phyloP scores from a whole-genome alignment of 2,329 filamentous ascomycete genomes.

The Pseudocercospora fuligena region DNA sequence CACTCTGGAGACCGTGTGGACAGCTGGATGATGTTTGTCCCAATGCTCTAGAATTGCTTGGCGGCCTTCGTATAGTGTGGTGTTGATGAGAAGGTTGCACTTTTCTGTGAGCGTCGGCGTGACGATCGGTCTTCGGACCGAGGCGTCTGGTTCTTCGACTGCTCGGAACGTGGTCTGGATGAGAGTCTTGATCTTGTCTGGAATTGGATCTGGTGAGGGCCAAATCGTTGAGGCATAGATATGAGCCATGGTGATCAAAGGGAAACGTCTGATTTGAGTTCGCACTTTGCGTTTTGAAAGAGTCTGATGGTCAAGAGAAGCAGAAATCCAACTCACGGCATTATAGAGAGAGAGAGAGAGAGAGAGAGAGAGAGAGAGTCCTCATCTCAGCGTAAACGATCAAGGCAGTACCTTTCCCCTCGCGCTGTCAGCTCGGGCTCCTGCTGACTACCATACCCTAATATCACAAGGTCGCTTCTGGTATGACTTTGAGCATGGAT shows the following conservation, averaged over 20 bases:
- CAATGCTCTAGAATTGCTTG: neutral
- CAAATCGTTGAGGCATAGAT: neutral
- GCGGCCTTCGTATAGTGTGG: neutral
- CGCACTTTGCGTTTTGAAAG: too few species aligned
- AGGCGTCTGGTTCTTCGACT: neutral
- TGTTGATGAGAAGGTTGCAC: neutral
- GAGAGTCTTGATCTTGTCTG: neutral
- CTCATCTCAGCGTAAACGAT: too few species aligned
- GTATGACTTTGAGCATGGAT: neutral
- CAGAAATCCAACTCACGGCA: too few species aligned
- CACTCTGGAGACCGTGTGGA: neutral
- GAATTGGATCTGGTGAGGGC: neutral
- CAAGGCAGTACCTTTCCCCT: too few species aligned
- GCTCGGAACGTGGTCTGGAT: neutral
- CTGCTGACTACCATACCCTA: neutral
- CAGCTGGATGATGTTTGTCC: neutral
- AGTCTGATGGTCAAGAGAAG: too few species aligned
- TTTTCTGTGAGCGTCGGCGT: neutral
- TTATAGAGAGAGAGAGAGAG: too few species aligned
- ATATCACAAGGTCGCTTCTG: neutral
- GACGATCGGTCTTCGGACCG: neutral
- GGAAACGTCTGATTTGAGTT: too few species aligned
- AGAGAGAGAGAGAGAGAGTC: too few species aligned
- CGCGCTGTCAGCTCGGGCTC: too few species aligned
- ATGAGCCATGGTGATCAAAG: neutral